Evolutionary conservation across 495 filamentous ascomycete genomes (phyloP).

Genomic region (Pyrenula massariospora): DNA sequence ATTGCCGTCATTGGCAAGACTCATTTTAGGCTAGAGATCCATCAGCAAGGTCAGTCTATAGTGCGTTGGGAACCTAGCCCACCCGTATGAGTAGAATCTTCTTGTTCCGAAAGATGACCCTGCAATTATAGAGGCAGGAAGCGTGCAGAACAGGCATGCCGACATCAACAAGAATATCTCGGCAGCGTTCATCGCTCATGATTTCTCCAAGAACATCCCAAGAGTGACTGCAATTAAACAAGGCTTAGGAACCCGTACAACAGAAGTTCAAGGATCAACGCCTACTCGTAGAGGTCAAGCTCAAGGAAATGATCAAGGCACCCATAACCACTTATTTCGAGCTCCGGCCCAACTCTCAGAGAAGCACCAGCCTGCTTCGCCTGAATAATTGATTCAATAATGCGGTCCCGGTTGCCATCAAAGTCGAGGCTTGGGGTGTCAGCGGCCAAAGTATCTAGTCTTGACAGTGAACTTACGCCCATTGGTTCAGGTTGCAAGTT

Average conservation of each 20-base stretch:
- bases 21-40: slow-evolving; percentile 80
- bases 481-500: slow-evolving; percentile 34
- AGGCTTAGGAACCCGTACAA: no score
- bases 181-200: slow-evolving; percentile 48
- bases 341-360: slow-evolving; percentile 67
- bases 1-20: slow-evolving; percentile 56
- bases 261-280: background rate
- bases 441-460: slow-evolving; percentile 25
- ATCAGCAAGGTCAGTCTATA: no score
- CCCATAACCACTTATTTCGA: slow-evolving; percentile 59
- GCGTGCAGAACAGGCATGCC: slow-evolving; percentile 55
- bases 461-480: slow-evolving; percentile 5
- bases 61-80: no score
- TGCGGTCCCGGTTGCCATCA: slow-evolving; percentile 64
- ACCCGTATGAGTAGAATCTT: slow-evolving; percentile 66
- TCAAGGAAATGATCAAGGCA: slow-evolving; percentile 59
- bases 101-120: slow-evolving; percentile 55
- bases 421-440: slow-evolving; percentile 67
- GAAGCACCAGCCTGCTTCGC: slow-evolving; percentile 61
- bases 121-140: slow-evolving; percentile 62
- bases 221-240: slow-evolving; percentile 54
- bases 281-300: slow-evolving; percentile 1
- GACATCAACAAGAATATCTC: slow-evolving; percentile 72
- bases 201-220: slow-evolving; percentile 62
- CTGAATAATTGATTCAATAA: slow-evolving; percentile 59